A percentile compares a stretch with the other conserved stretches of the same genome.
Conservation (phyloP, 768 basidiomycete genomes). For the Russula brevipes region DNA sequence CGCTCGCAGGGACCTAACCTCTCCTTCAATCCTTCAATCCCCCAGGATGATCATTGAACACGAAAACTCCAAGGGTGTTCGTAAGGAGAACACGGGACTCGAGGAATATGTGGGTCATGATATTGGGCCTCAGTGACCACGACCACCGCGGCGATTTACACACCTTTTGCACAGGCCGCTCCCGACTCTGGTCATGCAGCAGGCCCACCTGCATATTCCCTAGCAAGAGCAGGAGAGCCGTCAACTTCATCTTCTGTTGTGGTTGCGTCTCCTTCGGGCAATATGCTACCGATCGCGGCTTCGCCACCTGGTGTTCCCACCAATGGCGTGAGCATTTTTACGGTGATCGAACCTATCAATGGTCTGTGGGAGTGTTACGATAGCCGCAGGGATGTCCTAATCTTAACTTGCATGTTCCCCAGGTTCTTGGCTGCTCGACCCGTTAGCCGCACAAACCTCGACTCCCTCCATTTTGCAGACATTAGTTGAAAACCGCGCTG, state of each 20-base stretch:
- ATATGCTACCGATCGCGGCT: neutral
- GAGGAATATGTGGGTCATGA: constrained; percentile 3
- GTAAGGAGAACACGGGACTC: neutral
- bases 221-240: neutral
- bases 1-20: neutral
- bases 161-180: neutral
- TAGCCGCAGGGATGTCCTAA: neutral
- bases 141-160: neutral
- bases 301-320: neutral
- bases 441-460: constrained; percentile 7
- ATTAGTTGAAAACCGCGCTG: constrained; percentile 1
- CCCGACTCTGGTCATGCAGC: neutral
- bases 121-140: neutral
- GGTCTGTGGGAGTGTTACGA: constrained; percentile 1
- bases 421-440: constrained; percentile 21
- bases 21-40: neutral
- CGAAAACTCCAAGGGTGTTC: neutral
- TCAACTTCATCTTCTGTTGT: constrained; percentile 6
- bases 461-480: constrained; percentile 1
- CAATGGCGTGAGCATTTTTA: constrained; percentile 11
- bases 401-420: neutral
- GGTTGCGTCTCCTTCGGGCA: constrained; percentile 1
- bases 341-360: constrained; percentile 11
- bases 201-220: neutral
- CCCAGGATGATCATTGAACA: neutral